Base-by-base conservation (phyloP, 2,329 filamentous ascomycete species). In the Coleophoma crateriformis region DNA sequence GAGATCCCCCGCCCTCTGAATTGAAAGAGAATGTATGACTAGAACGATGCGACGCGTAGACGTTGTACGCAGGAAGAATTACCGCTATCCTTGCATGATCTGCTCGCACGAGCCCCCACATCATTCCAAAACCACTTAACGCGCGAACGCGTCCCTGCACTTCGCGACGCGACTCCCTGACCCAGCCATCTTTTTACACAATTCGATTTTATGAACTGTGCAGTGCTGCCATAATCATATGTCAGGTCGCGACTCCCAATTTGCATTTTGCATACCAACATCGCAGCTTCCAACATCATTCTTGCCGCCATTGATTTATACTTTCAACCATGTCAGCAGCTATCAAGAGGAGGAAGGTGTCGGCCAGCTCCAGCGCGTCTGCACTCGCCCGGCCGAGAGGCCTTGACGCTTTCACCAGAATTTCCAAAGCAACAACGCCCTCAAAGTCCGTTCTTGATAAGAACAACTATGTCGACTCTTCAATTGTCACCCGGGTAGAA, bases 321-420 rank as follows among this genome's bases (percentile, higher is more conserved):
- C 27, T 47, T 52, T 57, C 50, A 48, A 61, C 45, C 33, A 66
- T 66, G 63, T 56, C 61, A 47, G 48, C 56, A 35, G 57, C 57
- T 7, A 56, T 54, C 14, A 66, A 65, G 45, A 59, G 56, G 49
- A 51, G 58, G 52, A 66, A 63, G 57, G 48, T 65, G 39, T 49
- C 55, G 35, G 48, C 57, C 7, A 48, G 47, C 5, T 55, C 39
- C 34, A 49, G 50, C 27, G 17, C 50, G 41, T 50, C 56, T 20
- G 39, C 51, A 32, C 41, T 58, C 66, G 74, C 47, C 48, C 53
- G 42, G 33, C 44, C 52, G 42, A 46, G 65, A 59, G 54, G 54
- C n/a, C 70, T 75, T 43, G 67, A 68, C 55, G 63, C 61, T 50
- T 75, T 75, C 55, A 64, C 71, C 50, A 68, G 65, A 55, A 61